Evolutionary conservation across 2,329 filamentous ascomycete genomes (phyloP).

Genomic region (Coniochaeta sp.): DNA sequence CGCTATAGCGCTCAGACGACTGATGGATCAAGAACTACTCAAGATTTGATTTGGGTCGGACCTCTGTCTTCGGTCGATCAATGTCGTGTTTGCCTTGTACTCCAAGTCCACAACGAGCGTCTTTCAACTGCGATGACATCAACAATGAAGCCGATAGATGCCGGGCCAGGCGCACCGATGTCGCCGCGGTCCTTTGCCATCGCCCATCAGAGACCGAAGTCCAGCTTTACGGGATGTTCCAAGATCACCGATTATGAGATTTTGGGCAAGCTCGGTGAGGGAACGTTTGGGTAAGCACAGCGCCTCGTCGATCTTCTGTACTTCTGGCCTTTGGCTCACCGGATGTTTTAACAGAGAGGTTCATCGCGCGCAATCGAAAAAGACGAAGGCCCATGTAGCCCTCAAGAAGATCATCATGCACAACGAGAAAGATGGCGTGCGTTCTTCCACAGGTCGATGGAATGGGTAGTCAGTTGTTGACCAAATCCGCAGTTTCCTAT

Average conservation of each 20-base stretch:
- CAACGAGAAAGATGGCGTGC: constrained; percentile 91
- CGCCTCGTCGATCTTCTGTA: neutral
- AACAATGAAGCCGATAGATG: neutral
- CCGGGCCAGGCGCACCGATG: neutral
- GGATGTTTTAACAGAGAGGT: constrained; percentile 56
- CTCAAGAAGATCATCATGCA: constrained; percentile 99
- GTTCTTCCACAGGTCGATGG: constrained; percentile 15
- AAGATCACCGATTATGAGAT: constrained; percentile 74
- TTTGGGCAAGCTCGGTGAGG: constrained; percentile 80
- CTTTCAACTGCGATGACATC: neutral
- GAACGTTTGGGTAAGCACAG: constrained; percentile 73
- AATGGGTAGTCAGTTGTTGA: neutral
- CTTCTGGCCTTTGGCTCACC: constrained; percentile 4
- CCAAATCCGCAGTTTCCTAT: constrained; percentile 70
- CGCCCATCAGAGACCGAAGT: constrained; percentile 45
- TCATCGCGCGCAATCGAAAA: constrained; percentile 75
- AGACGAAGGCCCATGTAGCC: constrained; percentile 68
- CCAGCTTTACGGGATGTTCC: constrained; percentile 76
- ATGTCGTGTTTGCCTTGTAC: neutral
- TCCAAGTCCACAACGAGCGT: neutral
- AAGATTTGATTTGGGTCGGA: neutral
- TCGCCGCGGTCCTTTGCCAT: constrained; percentile 50
- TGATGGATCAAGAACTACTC: constrained; percentile 2
- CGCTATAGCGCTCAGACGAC: neutral
- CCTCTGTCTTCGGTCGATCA: neutral